phyloP scores from a whole-genome alignment of 202 grass and related monocot species.

The Elaeis oleifera region DNA sequence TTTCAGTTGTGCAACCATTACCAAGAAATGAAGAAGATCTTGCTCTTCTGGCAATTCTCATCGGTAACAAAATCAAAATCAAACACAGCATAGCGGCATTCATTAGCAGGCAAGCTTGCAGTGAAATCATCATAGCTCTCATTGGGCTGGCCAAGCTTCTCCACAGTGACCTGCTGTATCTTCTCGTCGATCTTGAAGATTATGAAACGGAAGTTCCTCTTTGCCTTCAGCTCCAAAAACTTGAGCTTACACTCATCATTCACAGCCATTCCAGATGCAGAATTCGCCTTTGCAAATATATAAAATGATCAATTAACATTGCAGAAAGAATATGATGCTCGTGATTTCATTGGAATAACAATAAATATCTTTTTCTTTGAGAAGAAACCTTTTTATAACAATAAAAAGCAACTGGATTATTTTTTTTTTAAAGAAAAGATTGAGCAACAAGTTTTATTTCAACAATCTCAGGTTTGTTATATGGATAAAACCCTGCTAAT shows the following conservation, averaged over 20 bases:
- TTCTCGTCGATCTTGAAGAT: conserved; percentile 79
- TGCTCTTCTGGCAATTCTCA: conserved; percentile 95
- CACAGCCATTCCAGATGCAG: conserved; percentile 89
- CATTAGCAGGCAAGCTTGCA: conserved; percentile 38
- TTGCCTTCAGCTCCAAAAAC: conserved; percentile 78
- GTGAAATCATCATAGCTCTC: conserved; percentile 77
- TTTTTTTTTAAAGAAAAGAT: not conserved
- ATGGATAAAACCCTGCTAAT: too few relatives aligned
- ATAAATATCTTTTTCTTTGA: too few relatives aligned
- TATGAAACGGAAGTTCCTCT: conserved; percentile 89
- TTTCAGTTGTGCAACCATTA: not conserved
- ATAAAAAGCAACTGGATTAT: too few relatives aligned
- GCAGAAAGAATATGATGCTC: too few relatives aligned
- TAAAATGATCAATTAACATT: too few relatives aligned
- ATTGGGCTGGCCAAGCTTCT: conserved; percentile 48
- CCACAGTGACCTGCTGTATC: conserved; percentile 71
- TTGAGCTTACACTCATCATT: conserved; percentile 79
- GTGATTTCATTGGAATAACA: too few relatives aligned
- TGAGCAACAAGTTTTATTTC: too few relatives aligned
- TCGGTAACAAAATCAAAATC: conserved; percentile 75
- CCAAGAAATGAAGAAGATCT: conserved; percentile 96
- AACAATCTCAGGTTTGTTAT: too few relatives aligned
- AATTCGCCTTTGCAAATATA: conserved; percentile 43
- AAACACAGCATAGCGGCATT: conserved; percentile 90
- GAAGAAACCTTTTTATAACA: too few relatives aligned